Base-by-base conservation (phyloP, 2,329 filamentous ascomycete genomes). In the Botrytis fabae region DNA sequence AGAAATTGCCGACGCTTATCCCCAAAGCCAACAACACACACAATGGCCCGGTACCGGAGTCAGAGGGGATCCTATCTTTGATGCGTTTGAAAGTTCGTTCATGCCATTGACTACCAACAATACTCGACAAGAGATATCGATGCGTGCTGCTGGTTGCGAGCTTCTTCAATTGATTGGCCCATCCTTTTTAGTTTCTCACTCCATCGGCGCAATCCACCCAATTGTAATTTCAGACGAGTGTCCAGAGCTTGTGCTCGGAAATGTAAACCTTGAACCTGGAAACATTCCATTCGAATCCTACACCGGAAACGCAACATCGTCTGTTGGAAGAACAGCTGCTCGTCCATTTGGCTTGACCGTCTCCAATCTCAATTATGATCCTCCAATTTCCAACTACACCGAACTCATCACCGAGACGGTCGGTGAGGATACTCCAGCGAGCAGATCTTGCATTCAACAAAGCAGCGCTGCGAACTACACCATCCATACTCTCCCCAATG, bases 11-110 rank as follows among this genome's bases (percentile, higher is more conserved):
- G 7, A 72, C 38, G 28, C 70, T 28, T 72, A 75, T 42, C 71
- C 65, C 2, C 71, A 75, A 78, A 71, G 73, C 72, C 76, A 78
- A 48, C 75, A 80, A 4, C 82, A 83, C 62, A 82, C 79, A 32
- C 80, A 83, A 75, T 83, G 81, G 82, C 82, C 81, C 22, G 81
- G 81, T 32, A 76, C 78, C 10, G 81, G 81, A 4, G 70, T 79
- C 25, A 78, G 79, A 32, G 81, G 79, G 28, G 79, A 83, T 42
- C 74, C 79, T 1, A 72, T 73, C 1, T 79, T 81, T 20, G 80
- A 82, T 63, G 78, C 78, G 0, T 82, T 81, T 70, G 77, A 77
- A 40, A 76, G 78, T 25, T 72, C 76, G 8, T 79, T 80, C 22
- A 76, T 80, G 14, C 80, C 80, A 4, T 59, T 80, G 60, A 79